These are phyloP conservation scores for Dispira parvispora DNA, from an alignment of 192 early-diverging fungal genomes.

Conservation along the genomic window DNA sequence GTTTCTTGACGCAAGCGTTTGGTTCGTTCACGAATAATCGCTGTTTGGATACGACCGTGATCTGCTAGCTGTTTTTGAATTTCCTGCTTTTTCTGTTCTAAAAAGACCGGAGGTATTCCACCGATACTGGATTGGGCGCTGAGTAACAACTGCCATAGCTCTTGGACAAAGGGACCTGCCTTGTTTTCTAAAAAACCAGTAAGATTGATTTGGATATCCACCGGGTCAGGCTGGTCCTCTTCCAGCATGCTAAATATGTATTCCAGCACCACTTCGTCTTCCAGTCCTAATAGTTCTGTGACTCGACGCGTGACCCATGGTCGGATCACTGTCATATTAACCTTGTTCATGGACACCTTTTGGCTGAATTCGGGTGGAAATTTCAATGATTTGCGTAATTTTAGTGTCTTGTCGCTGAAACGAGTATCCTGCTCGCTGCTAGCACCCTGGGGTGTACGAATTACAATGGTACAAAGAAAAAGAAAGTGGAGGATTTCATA, in stretches of 20 bases:
- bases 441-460: constrained; percentile 32
- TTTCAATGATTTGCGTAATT: constrained; percentile 55
- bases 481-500: no score
- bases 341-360: constrained; percentile 79
- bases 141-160: constrained; percentile 82
- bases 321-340: constrained; percentile 71
- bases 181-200: constrained; percentile 85
- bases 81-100: constrained; percentile 79
- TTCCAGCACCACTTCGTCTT: constrained; percentile 87
- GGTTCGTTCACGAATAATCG: no score
- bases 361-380: constrained; percentile 61
- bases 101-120: constrained; percentile 73
- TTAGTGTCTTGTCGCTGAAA: constrained; percentile 70
- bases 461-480: neutral
- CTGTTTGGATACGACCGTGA: no score
- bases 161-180: constrained; percentile 60
- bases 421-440: constrained; percentile 61
- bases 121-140: constrained; percentile 63
- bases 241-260: constrained; percentile 74
- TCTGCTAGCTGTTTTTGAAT: no score
- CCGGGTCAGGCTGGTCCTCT: constrained; percentile 63
- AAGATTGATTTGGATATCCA: constrained; percentile 83
- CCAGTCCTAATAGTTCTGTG: constrained; percentile 61
- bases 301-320: constrained; percentile 73
- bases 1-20: no score